A percentile compares a stretch with the other conserved stretches of the same genome.
Conservation (phyloP, 2,329 filamentous ascomycete species). For the Juglanconis oblonga region DNA sequence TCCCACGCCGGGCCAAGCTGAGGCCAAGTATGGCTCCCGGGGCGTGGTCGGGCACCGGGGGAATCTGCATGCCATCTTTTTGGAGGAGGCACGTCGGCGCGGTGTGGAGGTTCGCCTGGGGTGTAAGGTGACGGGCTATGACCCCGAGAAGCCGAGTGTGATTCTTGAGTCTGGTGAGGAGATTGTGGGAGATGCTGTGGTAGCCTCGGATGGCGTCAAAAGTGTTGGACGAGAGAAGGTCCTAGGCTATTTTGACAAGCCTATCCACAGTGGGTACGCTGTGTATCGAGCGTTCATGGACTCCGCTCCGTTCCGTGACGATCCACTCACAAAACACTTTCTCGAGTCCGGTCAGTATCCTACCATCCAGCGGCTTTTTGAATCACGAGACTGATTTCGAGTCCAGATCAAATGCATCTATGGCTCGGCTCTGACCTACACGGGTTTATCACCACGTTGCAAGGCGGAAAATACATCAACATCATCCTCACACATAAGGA, state of each 20-base stretch:
- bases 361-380: conserved; percentile 26
- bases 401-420: too few species aligned
- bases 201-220: conserved; percentile 46
- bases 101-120: conserved; percentile 38
- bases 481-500: conserved; percentile 52
- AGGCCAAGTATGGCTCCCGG: too few species aligned
- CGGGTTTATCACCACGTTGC: conserved; percentile 51
- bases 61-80: too few species aligned
- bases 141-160: neutral
- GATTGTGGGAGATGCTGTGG: conserved; percentile 35
- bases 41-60: too few species aligned
- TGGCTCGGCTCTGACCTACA: conserved; percentile 53
- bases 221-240: conserved; percentile 45
- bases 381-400: too few species aligned
- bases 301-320: conserved; percentile 35
- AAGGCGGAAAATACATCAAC: conserved; percentile 49
- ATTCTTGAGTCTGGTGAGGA: conserved; percentile 31
- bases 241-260: conserved; percentile 39
- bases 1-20: too few species aligned
- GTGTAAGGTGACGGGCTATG: too few species aligned
- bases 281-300: conserved; percentile 41
- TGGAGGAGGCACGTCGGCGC: conserved; percentile 32
- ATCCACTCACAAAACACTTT: conserved; percentile 33
- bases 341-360: conserved; percentile 40
- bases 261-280: conserved; percentile 41